phyloP scores from a whole-genome alignment of 176 grass and related monocot species.

The Phragmites australis region DNA sequence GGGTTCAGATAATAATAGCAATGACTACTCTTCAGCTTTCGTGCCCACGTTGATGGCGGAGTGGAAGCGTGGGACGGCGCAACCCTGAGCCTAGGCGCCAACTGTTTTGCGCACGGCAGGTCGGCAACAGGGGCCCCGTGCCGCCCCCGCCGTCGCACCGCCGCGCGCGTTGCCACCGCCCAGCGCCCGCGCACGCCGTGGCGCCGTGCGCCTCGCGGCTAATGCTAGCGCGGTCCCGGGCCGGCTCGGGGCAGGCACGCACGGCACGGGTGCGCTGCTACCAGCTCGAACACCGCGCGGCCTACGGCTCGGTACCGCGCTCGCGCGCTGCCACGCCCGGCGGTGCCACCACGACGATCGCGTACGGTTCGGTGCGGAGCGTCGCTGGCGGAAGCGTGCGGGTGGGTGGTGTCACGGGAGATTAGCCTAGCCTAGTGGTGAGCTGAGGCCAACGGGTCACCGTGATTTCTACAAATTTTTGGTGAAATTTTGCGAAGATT shows the following conservation, averaged over 20 bases:
- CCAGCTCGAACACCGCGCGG: not conserved
- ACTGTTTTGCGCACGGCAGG: not conserved
- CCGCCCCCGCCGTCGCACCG: no score
- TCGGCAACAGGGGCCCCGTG: no score
- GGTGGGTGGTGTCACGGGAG: not conserved
- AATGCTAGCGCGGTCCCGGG: not conserved
- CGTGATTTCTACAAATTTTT: no score
- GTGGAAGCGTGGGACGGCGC: conserved; percentile 22
- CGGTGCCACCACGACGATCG: not conserved
- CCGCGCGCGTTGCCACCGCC: no score
- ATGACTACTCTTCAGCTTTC: not conserved
- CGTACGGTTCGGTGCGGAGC: not conserved
- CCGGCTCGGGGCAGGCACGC: no score
- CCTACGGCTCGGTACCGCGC: not conserved
- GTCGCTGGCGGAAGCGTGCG: not conserved
- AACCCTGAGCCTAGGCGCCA: not conserved
- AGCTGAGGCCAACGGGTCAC: no score
- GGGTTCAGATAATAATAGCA: not conserved
- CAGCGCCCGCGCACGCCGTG: no score
- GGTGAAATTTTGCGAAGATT: no score
- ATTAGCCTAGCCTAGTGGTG: no score
- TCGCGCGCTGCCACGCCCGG: not conserved
- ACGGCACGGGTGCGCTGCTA: not conserved
- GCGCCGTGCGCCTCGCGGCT: no score
- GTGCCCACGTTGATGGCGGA: not conserved